These are phyloP conservation scores for Phytopythium boreale DNA, from an alignment of 352 stramenopile genomes.

Conservation along the genomic window DNA sequence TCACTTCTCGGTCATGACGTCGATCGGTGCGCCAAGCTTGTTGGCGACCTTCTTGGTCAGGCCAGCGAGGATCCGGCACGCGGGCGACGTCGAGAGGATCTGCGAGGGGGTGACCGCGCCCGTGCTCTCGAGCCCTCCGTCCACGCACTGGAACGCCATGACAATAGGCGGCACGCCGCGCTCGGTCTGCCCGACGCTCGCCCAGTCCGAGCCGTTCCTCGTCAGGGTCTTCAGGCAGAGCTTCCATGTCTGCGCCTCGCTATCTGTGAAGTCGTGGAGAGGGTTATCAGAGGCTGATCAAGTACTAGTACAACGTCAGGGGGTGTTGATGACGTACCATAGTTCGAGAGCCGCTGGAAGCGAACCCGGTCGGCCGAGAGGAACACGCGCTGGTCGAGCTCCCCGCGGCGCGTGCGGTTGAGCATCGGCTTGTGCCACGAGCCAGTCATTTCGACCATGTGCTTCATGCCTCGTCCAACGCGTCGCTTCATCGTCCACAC, in stretches of 20 bases:
- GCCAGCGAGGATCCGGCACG: conserved; percentile 68
- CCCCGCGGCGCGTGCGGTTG: conserved; percentile 67
- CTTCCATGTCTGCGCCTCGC: conserved; percentile 55
- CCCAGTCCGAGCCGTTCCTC: conserved; percentile 71
- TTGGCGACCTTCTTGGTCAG: conserved; percentile 85
- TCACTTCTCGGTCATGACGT: conserved; percentile 87
- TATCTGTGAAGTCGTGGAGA: conserved; percentile 26
- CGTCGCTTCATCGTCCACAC: conserved; percentile 57
- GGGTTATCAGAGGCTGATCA: neutral
- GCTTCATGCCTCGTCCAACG: conserved; percentile 60
- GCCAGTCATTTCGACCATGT: conserved; percentile 62
- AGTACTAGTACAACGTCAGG: neutral
- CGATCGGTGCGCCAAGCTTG: conserved; percentile 70
- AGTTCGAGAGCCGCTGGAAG: conserved; percentile 75
- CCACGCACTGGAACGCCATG: conserved; percentile 52
- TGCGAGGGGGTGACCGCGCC: conserved; percentile 35
- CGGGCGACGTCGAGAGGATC: conserved; percentile 65
- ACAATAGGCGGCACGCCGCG: conserved; percentile 62
- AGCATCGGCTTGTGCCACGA: conserved; percentile 69
- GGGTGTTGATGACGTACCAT: conserved; percentile 27
- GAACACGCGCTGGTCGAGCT: conserved; percentile 72
- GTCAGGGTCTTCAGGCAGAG: conserved; percentile 66
- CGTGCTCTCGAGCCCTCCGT: conserved; percentile 49
- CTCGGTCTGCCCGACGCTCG: conserved; percentile 58
- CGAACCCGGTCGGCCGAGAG: conserved; percentile 52